phyloP scores from a whole-genome alignment of 495 filamentous ascomycete species.

The Pseudotulostoma volvatum region DNA sequence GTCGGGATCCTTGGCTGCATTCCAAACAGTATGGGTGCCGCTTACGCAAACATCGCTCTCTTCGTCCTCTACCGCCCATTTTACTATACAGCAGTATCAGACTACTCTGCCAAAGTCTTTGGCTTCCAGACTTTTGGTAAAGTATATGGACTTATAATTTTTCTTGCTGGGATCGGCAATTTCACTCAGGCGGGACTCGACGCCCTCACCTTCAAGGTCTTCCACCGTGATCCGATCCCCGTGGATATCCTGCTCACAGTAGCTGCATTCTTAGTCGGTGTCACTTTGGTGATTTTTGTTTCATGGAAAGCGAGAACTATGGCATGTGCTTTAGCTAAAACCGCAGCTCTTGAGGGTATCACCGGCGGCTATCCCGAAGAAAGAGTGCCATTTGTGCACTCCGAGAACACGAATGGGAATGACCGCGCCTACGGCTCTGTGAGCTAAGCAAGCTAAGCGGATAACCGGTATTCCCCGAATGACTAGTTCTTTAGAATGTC shows the following conservation, averaged over 20 bases:
- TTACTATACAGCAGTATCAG: constrained; percentile 41
- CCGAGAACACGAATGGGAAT: not conserved
- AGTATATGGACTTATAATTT: constrained; percentile 91
- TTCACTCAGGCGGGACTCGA: constrained; percentile 76
- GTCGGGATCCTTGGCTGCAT: constrained; percentile 74
- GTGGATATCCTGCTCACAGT: constrained; percentile 57
- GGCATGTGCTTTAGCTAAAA: constrained; percentile 15
- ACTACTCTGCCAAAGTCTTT: constrained; percentile 91
- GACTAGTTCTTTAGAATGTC: no score
- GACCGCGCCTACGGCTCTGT: not conserved
- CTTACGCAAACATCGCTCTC: constrained; percentile 60
- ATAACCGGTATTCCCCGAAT: no score
- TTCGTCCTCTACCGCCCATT: constrained; percentile 49
- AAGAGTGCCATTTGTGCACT: not conserved
- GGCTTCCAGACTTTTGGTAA: constrained; percentile 90
- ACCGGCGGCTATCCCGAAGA: not conserved
- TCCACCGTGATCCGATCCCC: constrained; percentile 55
- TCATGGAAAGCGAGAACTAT: constrained; percentile 19
- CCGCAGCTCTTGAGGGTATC: constrained; percentile 13
- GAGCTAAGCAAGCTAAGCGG: no score
- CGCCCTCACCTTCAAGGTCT: constrained; percentile 56
- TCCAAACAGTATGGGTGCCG: constrained; percentile 45
- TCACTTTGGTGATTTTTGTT: constrained; percentile 44
- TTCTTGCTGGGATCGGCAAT: constrained; percentile 70
- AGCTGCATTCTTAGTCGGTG: constrained; percentile 42